Base-by-base conservation (phyloP, 2,329 filamentous ascomycete genomes). In the Epichloe elymi region DNA sequence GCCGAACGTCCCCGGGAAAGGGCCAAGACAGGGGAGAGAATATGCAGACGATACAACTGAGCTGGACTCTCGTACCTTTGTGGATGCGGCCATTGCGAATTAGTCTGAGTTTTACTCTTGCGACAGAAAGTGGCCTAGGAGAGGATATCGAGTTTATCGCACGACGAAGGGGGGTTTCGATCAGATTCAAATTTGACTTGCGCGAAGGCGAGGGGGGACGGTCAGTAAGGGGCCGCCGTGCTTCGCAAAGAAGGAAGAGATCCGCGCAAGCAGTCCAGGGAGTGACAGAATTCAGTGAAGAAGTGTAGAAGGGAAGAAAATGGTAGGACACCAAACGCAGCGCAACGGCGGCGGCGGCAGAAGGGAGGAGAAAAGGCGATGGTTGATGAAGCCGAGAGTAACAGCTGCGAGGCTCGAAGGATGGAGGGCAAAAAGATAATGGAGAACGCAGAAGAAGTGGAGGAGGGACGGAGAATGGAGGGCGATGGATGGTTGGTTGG, bases 41-140 rank as follows among this genome's bases (percentile, higher is more conserved):
- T 6, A 33, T 19, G 38, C 23, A 41, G 7, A 26, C 14, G 48
- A 41, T 36, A 38, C 33, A 38, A 38, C 11, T 14, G 15, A n/a
- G 33, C 35, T 45, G 4, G 17, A 37, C 44, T 33, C 47, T 38
- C 57, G 48, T 62, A 66, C 65, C 64, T 67, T 66, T 55, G 63
- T 66, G 54, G 64, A 63, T 52, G 65, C 52, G 54, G 65, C 65
- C 65, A 67, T 66, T 62, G 59, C 62, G 50, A 46, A 41, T 51
- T 38, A 37, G 41, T 26, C n/a, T 35, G 41, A 14, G 37, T 30
- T 30, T 46, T 37, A 10, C 30, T 40, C 26, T 46, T 30, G 45
- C 12, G 43, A 54, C 45, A 36, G 33, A 43, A 26, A 41, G 44
- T 26, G 30, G 26, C 26, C 47, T 11, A 38, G 23, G 12, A 44